Percentiles rank a stretch among this genome's conserved stretches.
phyloP scores from a whole-genome alignment of 352 stramenopile species.

The Globisporangium splendens region DNA sequence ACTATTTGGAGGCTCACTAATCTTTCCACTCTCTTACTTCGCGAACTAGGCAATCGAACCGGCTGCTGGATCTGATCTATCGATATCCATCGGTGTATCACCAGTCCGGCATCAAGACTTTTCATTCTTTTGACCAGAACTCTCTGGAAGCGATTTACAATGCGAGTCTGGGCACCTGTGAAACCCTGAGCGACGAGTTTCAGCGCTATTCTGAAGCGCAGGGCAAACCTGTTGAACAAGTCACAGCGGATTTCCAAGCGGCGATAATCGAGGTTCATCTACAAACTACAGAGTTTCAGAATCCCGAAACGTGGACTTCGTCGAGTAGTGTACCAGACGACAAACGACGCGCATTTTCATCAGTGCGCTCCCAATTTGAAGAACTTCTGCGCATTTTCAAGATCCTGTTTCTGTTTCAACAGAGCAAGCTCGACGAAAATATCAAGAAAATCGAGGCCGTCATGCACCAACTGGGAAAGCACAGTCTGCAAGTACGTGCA shows the following conservation, averaged over 20 bases:
- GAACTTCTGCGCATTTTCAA: slow-evolving; percentile 46
- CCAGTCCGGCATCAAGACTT: slow-evolving; percentile 36
- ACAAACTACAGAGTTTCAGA: neutral
- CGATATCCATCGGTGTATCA: slow-evolving; percentile 46
- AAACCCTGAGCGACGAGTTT: slow-evolving; percentile 5
- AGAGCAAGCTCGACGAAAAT: slow-evolving; percentile 19
- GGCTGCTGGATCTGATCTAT: slow-evolving; percentile 34
- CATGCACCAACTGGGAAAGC: slow-evolving; percentile 4
- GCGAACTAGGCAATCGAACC: slow-evolving; percentile 20
- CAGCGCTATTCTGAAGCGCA: neutral
- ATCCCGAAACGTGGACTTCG: neutral
- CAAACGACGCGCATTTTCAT: slow-evolving; percentile 19
- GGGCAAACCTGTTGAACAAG: neutral
- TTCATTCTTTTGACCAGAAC: slow-evolving; percentile 9
- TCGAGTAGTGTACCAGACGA: neutral
- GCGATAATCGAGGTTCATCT: slow-evolving; percentile 12
- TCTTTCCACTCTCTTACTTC: neutral
- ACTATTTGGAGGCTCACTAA: neutral
- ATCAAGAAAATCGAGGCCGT: neutral
- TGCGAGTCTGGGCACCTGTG: slow-evolving; percentile 2
- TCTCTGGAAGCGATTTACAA: slow-evolving; percentile 33
- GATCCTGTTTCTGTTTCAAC: slow-evolving; percentile 42
- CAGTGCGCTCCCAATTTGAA: slow-evolving; percentile 35
- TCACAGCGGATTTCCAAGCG: neutral
- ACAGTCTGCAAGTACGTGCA: neutral